phyloP scores from a whole-genome alignment of 2,329 filamentous ascomycete genomes.

The Stenocarpella maydis region DNA sequence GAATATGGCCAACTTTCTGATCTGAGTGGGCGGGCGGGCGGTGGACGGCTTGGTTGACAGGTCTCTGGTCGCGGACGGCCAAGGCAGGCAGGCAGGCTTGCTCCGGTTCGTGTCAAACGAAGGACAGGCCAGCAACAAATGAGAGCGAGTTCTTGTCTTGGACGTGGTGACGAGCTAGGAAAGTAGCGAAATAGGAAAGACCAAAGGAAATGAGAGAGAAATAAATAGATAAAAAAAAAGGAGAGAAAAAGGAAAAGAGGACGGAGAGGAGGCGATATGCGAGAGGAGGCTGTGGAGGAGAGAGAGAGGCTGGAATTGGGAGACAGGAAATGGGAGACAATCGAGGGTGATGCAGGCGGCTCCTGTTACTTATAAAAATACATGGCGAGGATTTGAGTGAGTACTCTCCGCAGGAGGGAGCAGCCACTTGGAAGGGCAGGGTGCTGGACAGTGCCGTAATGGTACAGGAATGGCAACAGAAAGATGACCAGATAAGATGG shows the following conservation, averaged over 20 bases:
- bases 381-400: constrained; percentile 28
- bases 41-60: constrained; percentile 11
- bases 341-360: constrained; percentile 24
- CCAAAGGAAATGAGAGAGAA: constrained; percentile 28
- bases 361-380: constrained; percentile 33
- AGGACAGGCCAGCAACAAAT: constrained; percentile 31
- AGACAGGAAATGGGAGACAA: constrained; percentile 24
- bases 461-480: constrained; percentile 30
- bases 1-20: constrained; percentile 10
- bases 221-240: constrained; percentile 21
- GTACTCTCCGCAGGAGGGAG: not conserved
- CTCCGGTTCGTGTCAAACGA: constrained; percentile 34
- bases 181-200: constrained; percentile 28
- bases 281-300: constrained; percentile 33
- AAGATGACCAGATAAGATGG: constrained; percentile 31
- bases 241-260: constrained; percentile 5
- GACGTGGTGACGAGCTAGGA: constrained; percentile 28
- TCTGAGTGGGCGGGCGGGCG: not conserved
- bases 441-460: not conserved
- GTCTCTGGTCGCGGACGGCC: constrained; percentile 30
- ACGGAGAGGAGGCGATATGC: constrained; percentile 27
- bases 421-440: not conserved
- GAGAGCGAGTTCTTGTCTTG: constrained; percentile 26
- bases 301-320: constrained; percentile 31
- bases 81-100: constrained; percentile 30